phyloP scores from a whole-genome alignment of 352 stramenopile genomes.

The Globisporangium nodosum region DNA sequence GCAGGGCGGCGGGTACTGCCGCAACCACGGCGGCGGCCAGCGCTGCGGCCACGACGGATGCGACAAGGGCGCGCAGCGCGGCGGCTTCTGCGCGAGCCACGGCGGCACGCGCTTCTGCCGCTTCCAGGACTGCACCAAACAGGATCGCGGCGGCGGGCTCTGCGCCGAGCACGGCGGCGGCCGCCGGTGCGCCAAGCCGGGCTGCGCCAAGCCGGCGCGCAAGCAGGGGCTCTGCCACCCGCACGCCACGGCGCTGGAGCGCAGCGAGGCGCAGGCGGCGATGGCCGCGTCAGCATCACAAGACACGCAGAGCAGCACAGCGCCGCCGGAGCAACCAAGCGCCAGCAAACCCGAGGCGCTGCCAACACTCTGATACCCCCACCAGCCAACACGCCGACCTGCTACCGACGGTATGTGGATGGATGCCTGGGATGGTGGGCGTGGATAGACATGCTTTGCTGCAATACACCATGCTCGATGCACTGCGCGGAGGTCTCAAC shows the following conservation, averaged over 20 bases:
- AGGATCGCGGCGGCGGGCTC: slow-evolving; percentile 83
- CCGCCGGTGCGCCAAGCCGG: slow-evolving; percentile 52
- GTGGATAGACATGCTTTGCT: too few species aligned
- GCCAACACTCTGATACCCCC: too few species aligned
- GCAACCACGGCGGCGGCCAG: slow-evolving; percentile 12
- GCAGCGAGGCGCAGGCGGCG: not conserved
- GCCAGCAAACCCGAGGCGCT: too few species aligned
- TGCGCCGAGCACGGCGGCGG: slow-evolving; percentile 82
- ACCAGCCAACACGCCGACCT: too few species aligned
- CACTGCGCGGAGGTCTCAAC: not conserved
- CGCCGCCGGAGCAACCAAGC: too few species aligned
- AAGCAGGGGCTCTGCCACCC: not conserved
- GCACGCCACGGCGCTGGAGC: not conserved
- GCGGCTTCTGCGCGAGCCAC: slow-evolving; percentile 12
- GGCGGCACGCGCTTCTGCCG: slow-evolving; percentile 10
- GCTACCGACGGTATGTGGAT: too few species aligned
- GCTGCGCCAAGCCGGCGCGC: slow-evolving; percentile 7
- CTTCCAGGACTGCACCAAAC: slow-evolving; percentile 68
- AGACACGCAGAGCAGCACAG: not conserved
- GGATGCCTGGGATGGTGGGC: too few species aligned
- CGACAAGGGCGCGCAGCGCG: slow-evolving; percentile 12
- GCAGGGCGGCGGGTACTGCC: slow-evolving; percentile 11
- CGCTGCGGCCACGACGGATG: slow-evolving; percentile 7
- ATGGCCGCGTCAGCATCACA: too few species aligned
- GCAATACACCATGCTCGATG: not conserved